These are phyloP conservation scores for Naganishia randhawae DNA, from an alignment of 768 basidiomycete species.

Conservation along the genomic window DNA sequence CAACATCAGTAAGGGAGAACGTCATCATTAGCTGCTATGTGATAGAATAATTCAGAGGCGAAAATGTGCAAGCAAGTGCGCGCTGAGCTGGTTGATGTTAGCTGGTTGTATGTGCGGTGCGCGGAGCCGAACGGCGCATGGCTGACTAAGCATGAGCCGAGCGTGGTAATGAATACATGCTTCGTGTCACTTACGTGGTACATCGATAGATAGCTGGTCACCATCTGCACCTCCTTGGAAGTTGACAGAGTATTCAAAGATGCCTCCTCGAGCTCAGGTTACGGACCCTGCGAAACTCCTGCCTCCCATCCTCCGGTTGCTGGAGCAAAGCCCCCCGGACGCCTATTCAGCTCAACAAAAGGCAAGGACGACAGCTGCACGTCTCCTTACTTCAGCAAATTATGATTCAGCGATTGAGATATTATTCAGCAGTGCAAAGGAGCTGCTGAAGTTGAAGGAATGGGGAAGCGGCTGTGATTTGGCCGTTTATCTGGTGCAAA, in stretches of 20 bases:
- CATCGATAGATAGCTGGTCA: not conserved
- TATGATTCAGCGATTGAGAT: slow-evolving; percentile 86
- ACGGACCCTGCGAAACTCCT: slow-evolving; percentile 39
- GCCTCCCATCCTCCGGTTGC: slow-evolving; percentile 43
- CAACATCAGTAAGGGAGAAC: too few species aligned
- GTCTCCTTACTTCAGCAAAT: slow-evolving; percentile 59
- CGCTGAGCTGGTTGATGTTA: too few species aligned
- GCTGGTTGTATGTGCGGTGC: too few species aligned
- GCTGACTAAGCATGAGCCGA: too few species aligned
- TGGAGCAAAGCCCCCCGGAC: slow-evolving; percentile 60
- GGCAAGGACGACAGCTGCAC: slow-evolving; percentile 86
- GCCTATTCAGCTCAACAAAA: slow-evolving; percentile 93
- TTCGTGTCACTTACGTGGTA: not conserved
- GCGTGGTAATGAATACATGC: too few species aligned
- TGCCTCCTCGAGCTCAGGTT: slow-evolving; percentile 43
- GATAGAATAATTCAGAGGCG: too few species aligned
- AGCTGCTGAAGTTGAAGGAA: slow-evolving; percentile 82
- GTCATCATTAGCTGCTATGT: too few species aligned
- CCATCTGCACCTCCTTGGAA: not conserved
- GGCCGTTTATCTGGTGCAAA: slow-evolving; percentile 70
- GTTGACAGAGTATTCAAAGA: slow-evolving; percentile 12
- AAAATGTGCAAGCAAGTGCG: too few species aligned
- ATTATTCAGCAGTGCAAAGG: slow-evolving; percentile 81
- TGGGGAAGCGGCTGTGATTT: slow-evolving; percentile 88
- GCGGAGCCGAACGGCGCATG: too few species aligned